phyloP scores from a whole-genome alignment of 2,329 filamentous ascomycete species.

The Aspergillus novofumigatus region DNA sequence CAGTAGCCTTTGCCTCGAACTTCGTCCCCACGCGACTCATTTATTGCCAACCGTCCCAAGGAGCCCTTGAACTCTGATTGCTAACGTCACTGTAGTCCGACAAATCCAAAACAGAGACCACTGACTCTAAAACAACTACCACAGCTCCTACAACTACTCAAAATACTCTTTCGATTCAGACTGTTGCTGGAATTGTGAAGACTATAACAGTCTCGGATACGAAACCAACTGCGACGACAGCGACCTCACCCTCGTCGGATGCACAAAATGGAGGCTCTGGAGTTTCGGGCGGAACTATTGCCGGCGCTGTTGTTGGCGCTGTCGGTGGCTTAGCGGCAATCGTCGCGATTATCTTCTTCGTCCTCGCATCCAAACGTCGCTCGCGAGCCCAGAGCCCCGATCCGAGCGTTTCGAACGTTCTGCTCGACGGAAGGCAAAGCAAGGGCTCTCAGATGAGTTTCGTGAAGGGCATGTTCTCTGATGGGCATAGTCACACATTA shows the following conservation, averaged over 20 bases:
- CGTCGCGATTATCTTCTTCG: slow-evolving; percentile 34
- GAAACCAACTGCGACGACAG: slow-evolving; percentile 14
- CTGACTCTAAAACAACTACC: slow-evolving; percentile 11
- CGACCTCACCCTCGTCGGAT: neutral
- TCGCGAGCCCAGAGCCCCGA: slow-evolving; percentile 25
- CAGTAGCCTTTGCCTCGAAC: slow-evolving; percentile 9
- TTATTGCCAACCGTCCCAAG: neutral
- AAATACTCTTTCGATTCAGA: slow-evolving; percentile 16
- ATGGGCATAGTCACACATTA: slow-evolving; percentile 22
- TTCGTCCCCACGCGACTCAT: neutral
- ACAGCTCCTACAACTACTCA: slow-evolving; percentile 4
- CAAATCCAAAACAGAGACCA: slow-evolving; percentile 10
- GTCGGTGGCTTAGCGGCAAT: slow-evolving; percentile 36
- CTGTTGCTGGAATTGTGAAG: slow-evolving; percentile 23
- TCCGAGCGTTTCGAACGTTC: slow-evolving; percentile 27
- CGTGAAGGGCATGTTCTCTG: slow-evolving; percentile 29
- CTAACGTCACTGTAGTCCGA: neutral
- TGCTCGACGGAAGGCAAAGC: slow-evolving; percentile 29
- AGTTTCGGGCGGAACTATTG: slow-evolving; percentile 40
- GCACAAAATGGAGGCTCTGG: slow-evolving; percentile 17
- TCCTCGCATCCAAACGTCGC: slow-evolving; percentile 38
- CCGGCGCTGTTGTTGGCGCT: slow-evolving; percentile 42
- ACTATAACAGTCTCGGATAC: slow-evolving; percentile 24
- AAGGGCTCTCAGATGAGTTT: slow-evolving; percentile 35
- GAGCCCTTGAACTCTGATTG: neutral